Percentiles rank a stretch among this genome's conserved stretches.
Conservation (phyloP, 2,329 filamentous ascomycete species). For the Eurotiales sp. region DNA sequence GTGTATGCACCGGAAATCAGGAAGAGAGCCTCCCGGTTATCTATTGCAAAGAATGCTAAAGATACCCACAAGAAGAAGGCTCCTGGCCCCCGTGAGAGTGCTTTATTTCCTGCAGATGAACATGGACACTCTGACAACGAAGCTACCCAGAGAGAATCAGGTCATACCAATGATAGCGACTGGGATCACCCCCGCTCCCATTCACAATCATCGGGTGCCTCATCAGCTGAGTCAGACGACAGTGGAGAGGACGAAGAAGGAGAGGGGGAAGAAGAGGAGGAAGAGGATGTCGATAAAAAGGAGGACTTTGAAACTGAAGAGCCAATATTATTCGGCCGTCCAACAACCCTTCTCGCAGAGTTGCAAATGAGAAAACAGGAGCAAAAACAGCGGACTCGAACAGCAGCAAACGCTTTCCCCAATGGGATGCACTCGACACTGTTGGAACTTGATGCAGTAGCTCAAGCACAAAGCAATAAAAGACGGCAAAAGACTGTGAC, state of each 20-base stretch:
- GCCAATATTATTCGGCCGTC: conserved; percentile 60
- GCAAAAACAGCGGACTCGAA: conserved; percentile 73
- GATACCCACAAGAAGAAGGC: conserved; percentile 25
- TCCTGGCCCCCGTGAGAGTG: conserved; percentile 9
- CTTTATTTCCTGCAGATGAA: conserved; percentile 3
- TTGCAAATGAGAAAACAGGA: conserved; percentile 87
- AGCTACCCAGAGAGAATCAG: conserved; percentile 20
- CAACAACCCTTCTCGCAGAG: conserved; percentile 88
- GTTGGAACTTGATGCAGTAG: conserved; percentile 84
- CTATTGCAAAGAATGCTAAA: conserved; percentile 25
- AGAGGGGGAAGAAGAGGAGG: conserved; percentile 25
- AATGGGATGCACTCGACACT: conserved; percentile 88
- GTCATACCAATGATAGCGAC: conserved; percentile 18
- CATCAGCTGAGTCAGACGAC: conserved; percentile 9
- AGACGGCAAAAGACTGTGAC: conserved; percentile 70
- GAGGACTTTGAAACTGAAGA: conserved; percentile 44
- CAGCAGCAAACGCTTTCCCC: conserved; percentile 59
- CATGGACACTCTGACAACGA: conserved; percentile 14
- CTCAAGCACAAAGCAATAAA: conserved; percentile 73
- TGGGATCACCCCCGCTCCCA: conserved; percentile 19
- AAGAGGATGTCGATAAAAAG: conserved; percentile 45
- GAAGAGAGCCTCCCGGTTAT: conserved; percentile 24
- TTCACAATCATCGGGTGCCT: conserved; percentile 11
- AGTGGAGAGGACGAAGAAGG: conserved; percentile 17
- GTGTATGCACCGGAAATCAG: conserved; percentile 59